Conservation (phyloP, 257 asterid genomes). For the Solanum lignicaule region DNA sequence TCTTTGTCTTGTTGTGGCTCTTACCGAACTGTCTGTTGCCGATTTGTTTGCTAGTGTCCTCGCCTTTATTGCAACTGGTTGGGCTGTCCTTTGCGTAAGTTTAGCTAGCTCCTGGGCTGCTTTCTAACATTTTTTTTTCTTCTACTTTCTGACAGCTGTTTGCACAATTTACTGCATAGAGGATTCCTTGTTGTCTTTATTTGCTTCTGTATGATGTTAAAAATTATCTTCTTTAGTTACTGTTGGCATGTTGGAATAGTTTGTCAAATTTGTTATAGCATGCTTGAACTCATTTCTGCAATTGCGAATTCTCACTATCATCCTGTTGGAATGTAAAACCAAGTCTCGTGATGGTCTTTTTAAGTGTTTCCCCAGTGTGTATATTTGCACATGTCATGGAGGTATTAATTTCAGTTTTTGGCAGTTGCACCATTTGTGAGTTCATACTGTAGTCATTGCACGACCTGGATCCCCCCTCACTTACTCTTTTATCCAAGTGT, state of each 20-base stretch:
- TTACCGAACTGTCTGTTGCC: slow-evolving; percentile 53
- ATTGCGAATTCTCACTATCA: neutral
- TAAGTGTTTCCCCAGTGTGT: neutral
- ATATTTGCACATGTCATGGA: neutral
- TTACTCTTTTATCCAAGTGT: neutral
- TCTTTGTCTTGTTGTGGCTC: slow-evolving; percentile 53
- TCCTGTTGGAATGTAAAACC: neutral
- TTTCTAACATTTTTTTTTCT: neutral
- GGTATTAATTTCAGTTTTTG: neutral
- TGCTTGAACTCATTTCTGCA: neutral
- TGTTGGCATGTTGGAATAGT: neutral
- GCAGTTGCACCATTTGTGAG: neutral
- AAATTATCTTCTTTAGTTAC: neutral
- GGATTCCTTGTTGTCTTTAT: neutral
- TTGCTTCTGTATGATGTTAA: neutral
- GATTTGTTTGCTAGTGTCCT: slow-evolving; percentile 93
- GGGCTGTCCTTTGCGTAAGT: slow-evolving; percentile 85
- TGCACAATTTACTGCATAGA: neutral
- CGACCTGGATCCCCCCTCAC: neutral
- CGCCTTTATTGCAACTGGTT: slow-evolving; percentile 95
- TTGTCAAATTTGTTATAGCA: neutral
- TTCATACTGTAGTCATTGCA: neutral
- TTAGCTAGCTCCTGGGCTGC: neutral
- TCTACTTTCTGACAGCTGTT: neutral
- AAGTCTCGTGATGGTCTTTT: neutral